These are phyloP conservation scores for Ceratobasidium sp. DNA, from an alignment of 1,284 basidiomycete genomes.

Conservation along the genomic window DNA sequence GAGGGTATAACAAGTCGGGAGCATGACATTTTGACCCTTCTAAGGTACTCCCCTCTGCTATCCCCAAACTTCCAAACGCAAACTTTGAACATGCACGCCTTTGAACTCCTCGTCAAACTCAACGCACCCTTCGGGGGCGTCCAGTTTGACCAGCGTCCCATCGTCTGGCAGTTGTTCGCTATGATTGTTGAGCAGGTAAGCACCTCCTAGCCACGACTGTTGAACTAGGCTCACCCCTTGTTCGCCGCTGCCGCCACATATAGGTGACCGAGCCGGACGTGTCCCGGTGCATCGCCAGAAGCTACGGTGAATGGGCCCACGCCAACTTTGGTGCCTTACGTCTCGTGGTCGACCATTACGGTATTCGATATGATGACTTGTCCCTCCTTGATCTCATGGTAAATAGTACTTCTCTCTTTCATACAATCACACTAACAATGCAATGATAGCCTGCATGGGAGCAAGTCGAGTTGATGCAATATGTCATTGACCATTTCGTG, in stretches of 20 bases:
- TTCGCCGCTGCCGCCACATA: neutral
- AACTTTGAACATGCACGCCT: neutral
- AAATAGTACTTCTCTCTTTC: neutral
- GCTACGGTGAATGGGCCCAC: neutral
- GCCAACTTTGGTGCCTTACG: neutral
- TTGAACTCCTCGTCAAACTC: slow-evolving; percentile 7
- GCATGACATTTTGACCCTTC: too few species aligned
- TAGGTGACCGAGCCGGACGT: neutral
- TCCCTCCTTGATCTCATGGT: slow-evolving; percentile 7
- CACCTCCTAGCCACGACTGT: neutral
- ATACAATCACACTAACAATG: neutral
- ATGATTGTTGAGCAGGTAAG: slow-evolving; percentile 5
- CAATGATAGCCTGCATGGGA: neutral
- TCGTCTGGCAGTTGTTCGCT: neutral
- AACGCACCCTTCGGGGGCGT: neutral
- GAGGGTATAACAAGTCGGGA: neutral
- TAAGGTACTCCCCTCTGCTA: too few species aligned
- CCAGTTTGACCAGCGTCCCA: slow-evolving; percentile 1
- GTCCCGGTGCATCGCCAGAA: neutral
- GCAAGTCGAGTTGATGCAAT: slow-evolving; percentile 3
- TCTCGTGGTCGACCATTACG: neutral
- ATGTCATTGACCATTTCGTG: slow-evolving; percentile 1
- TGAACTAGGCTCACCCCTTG: neutral
- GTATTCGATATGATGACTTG: slow-evolving; percentile 3
- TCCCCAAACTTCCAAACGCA: too few species aligned